Conservation (phyloP, 371 early-diverging fungal genomes). For the Neoconidiobolus thromboides region DNA sequence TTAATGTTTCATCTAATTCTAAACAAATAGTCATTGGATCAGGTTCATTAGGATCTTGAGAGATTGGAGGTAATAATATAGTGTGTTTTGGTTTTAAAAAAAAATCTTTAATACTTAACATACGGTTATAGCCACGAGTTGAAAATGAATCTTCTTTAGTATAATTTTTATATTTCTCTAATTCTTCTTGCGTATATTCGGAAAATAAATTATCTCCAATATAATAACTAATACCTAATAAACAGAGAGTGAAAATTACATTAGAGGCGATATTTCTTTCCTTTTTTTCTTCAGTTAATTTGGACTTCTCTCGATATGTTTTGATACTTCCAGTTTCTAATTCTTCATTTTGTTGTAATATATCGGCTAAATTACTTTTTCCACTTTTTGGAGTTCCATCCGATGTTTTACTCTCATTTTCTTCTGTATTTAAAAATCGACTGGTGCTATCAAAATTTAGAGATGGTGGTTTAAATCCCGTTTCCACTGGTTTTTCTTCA, state of each 20-base stretch:
- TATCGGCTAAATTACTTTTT: too few species aligned
- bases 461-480: too few species aligned
- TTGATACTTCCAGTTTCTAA: background rate
- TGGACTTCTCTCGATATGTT: background rate
- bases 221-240: background rate
- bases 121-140: constrained; percentile 1
- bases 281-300: background rate
- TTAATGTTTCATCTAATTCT: constrained; percentile 81
- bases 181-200: background rate
- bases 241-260: background rate
- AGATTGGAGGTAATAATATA: constrained; percentile 41
- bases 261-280: background rate
- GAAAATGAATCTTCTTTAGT: background rate
- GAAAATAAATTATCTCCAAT: constrained; percentile 1
- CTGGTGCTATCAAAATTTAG: too few species aligned
- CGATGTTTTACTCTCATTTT: too few species aligned
- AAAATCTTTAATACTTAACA: background rate
- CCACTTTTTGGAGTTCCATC: too few species aligned
- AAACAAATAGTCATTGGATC: constrained; percentile 80
- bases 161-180: background rate
- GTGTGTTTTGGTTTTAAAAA: background rate
- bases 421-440: too few species aligned
- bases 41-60: constrained; percentile 57
- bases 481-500: too few species aligned
- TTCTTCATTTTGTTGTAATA: too few species aligned